Evolutionary conservation across 768 basidiomycete species (phyloP).

Genomic region (Psilocybe tampanensis): DNA sequence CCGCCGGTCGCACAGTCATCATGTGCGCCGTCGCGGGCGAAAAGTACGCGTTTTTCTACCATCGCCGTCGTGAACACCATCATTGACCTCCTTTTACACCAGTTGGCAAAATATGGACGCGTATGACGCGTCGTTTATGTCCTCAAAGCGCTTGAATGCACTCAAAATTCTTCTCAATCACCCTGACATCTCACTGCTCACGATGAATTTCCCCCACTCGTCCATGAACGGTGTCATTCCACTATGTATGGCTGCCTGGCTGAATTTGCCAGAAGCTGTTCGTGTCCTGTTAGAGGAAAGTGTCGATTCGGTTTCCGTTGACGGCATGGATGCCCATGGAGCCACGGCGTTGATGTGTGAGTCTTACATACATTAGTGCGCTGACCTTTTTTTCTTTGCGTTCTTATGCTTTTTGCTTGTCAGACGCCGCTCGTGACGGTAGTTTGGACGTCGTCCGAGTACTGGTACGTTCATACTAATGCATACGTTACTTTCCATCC

Average conservation of each 20-base stretch:
- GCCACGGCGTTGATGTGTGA: conserved; percentile 87
- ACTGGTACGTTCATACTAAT: conserved; percentile 49
- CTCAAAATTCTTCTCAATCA: conserved; percentile 58
- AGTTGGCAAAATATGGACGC: conserved; percentile 75
- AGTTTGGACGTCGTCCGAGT: conserved; percentile 65
- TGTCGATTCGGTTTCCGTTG: conserved; percentile 63
- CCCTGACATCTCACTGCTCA: conserved; percentile 63
- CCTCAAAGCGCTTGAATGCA: conserved; percentile 54
- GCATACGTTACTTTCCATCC: conserved; percentile 1
- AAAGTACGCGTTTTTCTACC: conserved; percentile 45
- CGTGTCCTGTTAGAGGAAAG: conserved; percentile 65
- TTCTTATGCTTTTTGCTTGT: conserved; percentile 22
- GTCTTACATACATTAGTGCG: conserved; percentile 27
- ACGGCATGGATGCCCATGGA: conserved; percentile 73
- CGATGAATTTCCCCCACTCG: conserved; percentile 73
- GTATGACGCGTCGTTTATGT: conserved; percentile 71
- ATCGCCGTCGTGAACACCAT: conserved; percentile 1
- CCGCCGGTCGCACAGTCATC: conserved; percentile 60
- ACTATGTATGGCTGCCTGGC: conserved; percentile 79
- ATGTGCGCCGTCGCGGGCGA: conserved; percentile 76
- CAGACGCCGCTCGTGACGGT: conserved; percentile 80
- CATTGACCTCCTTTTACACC: conserved; percentile 10
- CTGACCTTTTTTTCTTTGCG: conserved; percentile 4
- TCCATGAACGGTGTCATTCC: conserved; percentile 76
- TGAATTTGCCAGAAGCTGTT: conserved; percentile 65